Evolutionary conservation across 352 stramenopile species (phyloP).

Genomic region (Phytophthora fragariae): DNA sequence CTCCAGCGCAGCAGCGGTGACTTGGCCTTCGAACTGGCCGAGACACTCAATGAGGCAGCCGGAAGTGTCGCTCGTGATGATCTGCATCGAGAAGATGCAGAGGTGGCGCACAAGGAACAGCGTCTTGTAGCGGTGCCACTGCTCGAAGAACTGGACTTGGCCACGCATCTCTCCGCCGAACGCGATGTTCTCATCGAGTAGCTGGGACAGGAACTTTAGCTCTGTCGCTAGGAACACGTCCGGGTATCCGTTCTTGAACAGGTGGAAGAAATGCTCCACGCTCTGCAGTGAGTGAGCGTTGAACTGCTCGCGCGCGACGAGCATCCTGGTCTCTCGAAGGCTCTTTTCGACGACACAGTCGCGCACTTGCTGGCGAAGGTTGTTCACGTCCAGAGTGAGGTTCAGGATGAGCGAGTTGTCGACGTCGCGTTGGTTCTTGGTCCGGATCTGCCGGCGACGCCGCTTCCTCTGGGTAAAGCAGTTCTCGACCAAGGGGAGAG

Average conservation of each 20-base stretch:
- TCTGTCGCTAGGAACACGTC: constrained; percentile 5
- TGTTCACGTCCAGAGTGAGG: constrained; percentile 44
- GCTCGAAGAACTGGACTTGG: constrained; percentile 41
- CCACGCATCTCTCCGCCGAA: constrained; percentile 26
- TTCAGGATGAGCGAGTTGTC: constrained; percentile 35
- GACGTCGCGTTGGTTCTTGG: constrained; percentile 22
- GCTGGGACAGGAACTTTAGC: constrained; percentile 27
- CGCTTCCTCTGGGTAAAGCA: constrained; percentile 1
- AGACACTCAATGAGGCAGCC: constrained; percentile 39
- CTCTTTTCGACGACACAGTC: constrained; percentile 30
- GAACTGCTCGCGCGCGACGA: constrained; percentile 38
- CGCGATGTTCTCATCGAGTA: constrained; percentile 34
- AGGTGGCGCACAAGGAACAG: constrained; percentile 41
- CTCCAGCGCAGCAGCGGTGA: constrained; percentile 30
- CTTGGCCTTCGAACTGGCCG: constrained; percentile 37
- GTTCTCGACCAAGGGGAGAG: too few relatives aligned
- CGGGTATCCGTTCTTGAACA: constrained; percentile 38
- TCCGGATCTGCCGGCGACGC: constrained; percentile 1
- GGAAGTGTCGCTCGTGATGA: constrained; percentile 28
- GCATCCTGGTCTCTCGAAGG: constrained; percentile 30
- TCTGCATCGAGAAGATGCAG: constrained; percentile 19
- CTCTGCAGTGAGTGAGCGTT: constrained; percentile 27
- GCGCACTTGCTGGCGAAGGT: constrained; percentile 37
- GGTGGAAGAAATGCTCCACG: constrained; percentile 42
- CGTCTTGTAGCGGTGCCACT: constrained; percentile 55